Evolutionary conservation across 2,329 filamentous ascomycete species (phyloP), one percentile per base, ranked within the genome.

Genomic region (Colletotrichum costaricense): DNA sequence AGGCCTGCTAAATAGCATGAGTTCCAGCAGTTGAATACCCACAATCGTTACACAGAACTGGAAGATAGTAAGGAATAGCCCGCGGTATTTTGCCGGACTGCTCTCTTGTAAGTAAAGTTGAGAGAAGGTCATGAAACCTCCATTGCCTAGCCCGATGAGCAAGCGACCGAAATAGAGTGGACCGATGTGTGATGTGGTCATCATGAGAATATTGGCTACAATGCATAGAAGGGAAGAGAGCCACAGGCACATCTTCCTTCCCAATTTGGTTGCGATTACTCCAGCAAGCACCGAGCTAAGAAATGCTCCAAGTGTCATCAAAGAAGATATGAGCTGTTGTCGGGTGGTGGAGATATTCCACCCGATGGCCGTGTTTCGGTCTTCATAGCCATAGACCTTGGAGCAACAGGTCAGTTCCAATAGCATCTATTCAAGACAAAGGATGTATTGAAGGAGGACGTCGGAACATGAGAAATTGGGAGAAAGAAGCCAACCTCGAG

Each of bases 111-210:
- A 81, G 74, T 86, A 87, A 0, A 88, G 78, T 69, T 88, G 86
- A 1, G 84, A 84, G 73, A 87, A 90, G 2, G 87, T 89, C 87
- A 90, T 88, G 78, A 89, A 86, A 76, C 89, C 86, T 3, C 88
- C 88, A 76, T 90, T 90, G 6, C 88, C 86, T 5, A 90, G 72
- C 2, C 89, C 89, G 68, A 90, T 88, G 19, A 90, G 78, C 7
- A 90, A 79, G 49, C 89, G 85, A 11, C 87, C 89, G 28, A 85
- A 83, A 69, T 91, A 90, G 5, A 91, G 84, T 1, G 84, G 87
- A 19, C 83, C 87, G 49, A 91, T 89, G 68, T 82, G 78, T 7
- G 82, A 84, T 0, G 87, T 89, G 3, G 85, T 49, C 42, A 49
- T 49, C 42, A 49, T 49, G 42, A 49, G 42, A 8, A 49, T 49